phyloP scores from a whole-genome alignment of 2,329 filamentous ascomycete species.

The Penicillium occitanis region DNA sequence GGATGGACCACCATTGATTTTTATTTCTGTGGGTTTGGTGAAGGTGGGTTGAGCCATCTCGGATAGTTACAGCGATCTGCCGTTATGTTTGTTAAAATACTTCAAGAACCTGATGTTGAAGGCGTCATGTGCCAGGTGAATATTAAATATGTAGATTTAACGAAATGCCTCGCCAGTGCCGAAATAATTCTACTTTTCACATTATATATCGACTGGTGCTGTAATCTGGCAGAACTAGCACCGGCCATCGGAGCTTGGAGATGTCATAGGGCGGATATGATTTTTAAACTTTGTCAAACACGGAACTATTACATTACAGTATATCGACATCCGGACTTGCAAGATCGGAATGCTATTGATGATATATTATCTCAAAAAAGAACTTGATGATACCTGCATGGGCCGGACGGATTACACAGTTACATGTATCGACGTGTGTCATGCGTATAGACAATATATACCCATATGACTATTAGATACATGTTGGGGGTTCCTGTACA shows the following conservation, averaged over 20 bases:
- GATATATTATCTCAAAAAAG: background rate
- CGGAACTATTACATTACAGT: too few species aligned
- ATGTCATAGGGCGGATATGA: constrained; percentile 1
- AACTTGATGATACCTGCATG: background rate
- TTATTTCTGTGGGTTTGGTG: background rate
- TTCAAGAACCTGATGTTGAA: background rate
- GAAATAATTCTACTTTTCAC: background rate
- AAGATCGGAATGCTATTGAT: background rate
- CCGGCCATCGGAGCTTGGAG: background rate
- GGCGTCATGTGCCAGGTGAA: background rate
- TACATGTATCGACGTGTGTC: background rate
- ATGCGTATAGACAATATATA: too few species aligned
- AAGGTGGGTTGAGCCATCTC: background rate
- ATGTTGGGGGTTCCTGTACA: too few species aligned
- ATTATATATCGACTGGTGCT: background rate
- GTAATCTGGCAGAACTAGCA: background rate
- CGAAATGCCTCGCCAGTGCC: background rate
- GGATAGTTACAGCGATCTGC: background rate
- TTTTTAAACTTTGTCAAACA: background rate
- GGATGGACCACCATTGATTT: background rate
- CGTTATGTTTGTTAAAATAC: background rate
- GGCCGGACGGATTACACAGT: background rate
- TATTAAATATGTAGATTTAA: background rate
- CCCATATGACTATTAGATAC: too few species aligned
- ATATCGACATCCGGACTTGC: background rate